Base-by-base conservation (phyloP, 2,329 filamentous ascomycete genomes). In the Didymella pomorum region DNA sequence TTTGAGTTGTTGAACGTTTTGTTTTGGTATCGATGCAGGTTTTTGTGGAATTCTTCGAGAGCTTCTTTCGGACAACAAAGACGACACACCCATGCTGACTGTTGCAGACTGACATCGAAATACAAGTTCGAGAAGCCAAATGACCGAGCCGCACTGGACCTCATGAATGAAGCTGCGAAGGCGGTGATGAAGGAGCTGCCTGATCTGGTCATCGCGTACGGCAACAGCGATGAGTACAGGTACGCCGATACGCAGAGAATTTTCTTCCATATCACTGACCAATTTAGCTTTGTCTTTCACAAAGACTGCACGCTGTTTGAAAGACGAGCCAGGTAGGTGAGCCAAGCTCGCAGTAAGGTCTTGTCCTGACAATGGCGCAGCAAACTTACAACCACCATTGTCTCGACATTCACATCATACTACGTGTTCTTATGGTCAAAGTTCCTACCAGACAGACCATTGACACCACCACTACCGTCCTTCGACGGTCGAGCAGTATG, bases 111-210 rank as follows among this genome's bases (percentile, higher is more conserved):
- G 68, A 93, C 92, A 61, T 84, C 87, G 62, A 91, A 90, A 76
- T 95, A 98, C 79, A 80, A 80, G 21, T 98, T 98, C 72, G 83
- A 88, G 68, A 99, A 98, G 79, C 95, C 95, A 37, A 99, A 98
- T 78, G 95, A 99, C 77, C 84, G 84, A 39, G 86, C 91, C 64
- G 95, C 93, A 0, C 80, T 98, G 12, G 87, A 96, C 76, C 87
- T 99, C 65, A 98, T 99, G 94, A 99, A 99, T 71, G 87, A 87
- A 1, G 93, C 93, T 2, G 95, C 95, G n/a, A 86, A 87, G 59
- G 89, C 89, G 6, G 92, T 97, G 45, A 87, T 97, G 79, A 86
- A 85, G 62, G 91, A 96, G 49, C 79, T 98, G 23, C 88, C 92
- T 4, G 94, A 98, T 70, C 87, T 97, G 64, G 87, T 89, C 7